phyloP scores from a whole-genome alignment of 106 monocot species.

The Phalaenopsis equestris region DNA sequence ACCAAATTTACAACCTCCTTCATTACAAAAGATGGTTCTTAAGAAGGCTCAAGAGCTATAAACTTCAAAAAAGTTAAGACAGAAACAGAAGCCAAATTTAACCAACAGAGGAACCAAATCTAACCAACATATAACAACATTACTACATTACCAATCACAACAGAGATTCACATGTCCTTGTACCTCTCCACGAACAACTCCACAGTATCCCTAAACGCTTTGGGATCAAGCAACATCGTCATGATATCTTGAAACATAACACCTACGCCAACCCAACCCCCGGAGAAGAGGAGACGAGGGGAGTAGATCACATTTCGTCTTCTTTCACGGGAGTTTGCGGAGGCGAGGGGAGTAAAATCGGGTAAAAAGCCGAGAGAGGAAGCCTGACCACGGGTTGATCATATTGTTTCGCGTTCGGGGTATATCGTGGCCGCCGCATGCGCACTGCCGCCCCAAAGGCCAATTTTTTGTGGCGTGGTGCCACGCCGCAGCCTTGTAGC shows the following conservation, averaged over 20 bases:
- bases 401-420: too few relatives aligned
- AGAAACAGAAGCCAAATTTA: background rate
- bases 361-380: too few relatives aligned
- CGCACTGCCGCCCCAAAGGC: too few relatives aligned
- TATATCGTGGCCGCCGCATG: too few relatives aligned
- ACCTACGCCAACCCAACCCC: background rate
- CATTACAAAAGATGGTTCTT: too few relatives aligned
- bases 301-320: background rate
- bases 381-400: too few relatives aligned
- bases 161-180: conserved; percentile 41
- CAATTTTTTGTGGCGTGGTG: too few relatives aligned
- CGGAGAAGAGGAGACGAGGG: background rate
- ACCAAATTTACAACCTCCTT: too few relatives aligned
- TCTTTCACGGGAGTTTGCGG: background rate
- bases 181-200: conserved; percentile 75
- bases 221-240: conserved; percentile 58
- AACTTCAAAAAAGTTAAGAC: too few relatives aligned
- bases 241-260: conserved; percentile 42
- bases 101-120: background rate
- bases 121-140: background rate
- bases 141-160: conserved; percentile 45
- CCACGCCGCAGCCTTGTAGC: too few relatives aligned
- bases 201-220: conserved; percentile 50
- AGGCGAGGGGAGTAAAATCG: too few relatives aligned
- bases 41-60: too few relatives aligned